Evolutionary conservation across 345 rosid genomes (phyloP).

Genomic region (Arabidopsis thaliana): TAIR10.1 NC_003074.8:5973001-5973500

Average conservation of each 20-base stretch:
- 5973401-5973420: slow-evolving; percentile 83
- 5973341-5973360: slow-evolving; percentile 94
- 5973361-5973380: slow-evolving; percentile 77
- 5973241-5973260: slow-evolving; percentile 83
- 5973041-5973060: slow-evolving; percentile 65
- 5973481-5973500: slow-evolving; percentile 14
- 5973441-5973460: slow-evolving; percentile 2
- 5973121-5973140: slow-evolving; percentile 45
- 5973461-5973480: slow-evolving; percentile 8
- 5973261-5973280: slow-evolving; percentile 80
- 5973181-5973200: slow-evolving; percentile 63
- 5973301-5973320: slow-evolving; percentile 85
- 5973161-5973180: slow-evolving; percentile 79
- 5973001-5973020: not conserved
- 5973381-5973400: slow-evolving; percentile 82
- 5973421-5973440: slow-evolving; percentile 54
- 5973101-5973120: slow-evolving; percentile 47
- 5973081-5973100: slow-evolving; percentile 54
- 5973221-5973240: slow-evolving; percentile 61
- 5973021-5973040: slow-evolving; percentile 64
- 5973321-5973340: slow-evolving; percentile 63
- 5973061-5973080: slow-evolving; percentile 62
- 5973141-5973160: slow-evolving; percentile 66
- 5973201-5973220: slow-evolving; percentile 60
- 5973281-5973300: slow-evolving; percentile 87